A percentile compares a stretch with the other conserved stretches of the same genome.
These are phyloP conservation scores for Podaxis sp. DNA, from an alignment of 768 basidiomycete genomes.

Conservation along the genomic window DNA sequence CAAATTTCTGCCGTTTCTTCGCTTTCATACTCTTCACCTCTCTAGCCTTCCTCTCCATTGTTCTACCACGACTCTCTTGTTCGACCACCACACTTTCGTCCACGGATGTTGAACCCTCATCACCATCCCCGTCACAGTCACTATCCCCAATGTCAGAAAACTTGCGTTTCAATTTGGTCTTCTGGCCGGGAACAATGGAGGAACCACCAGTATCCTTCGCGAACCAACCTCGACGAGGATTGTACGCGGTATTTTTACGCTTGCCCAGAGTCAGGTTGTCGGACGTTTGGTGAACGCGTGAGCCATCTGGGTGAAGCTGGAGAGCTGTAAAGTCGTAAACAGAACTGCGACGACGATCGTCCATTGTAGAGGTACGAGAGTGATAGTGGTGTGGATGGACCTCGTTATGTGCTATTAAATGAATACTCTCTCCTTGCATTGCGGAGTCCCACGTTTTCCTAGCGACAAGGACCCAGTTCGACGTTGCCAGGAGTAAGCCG, in stretches of 20 bases:
- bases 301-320: background rate
- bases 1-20: background rate
- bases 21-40: background rate
- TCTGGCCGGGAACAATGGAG: background rate
- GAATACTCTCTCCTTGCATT: background rate
- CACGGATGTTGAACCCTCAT: background rate
- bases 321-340: conserved; percentile 8
- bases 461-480: background rate
- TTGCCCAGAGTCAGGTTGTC: background rate
- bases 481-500: background rate
- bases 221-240: background rate
- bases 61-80: background rate
- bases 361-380: background rate
- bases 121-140: background rate
- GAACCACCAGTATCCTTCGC: background rate
- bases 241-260: background rate
- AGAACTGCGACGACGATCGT: background rate
- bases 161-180: background rate
- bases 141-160: background rate
- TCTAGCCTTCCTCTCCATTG: background rate
- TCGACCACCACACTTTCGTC: background rate
- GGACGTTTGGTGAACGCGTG: background rate
- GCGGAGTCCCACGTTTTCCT: background rate
- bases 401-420: background rate
- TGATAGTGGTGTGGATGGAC: background rate